Evolutionary conservation across 805 yeast species (phyloP).

Genomic region (Yamadazyma takamatsuzukensis): DNA sequence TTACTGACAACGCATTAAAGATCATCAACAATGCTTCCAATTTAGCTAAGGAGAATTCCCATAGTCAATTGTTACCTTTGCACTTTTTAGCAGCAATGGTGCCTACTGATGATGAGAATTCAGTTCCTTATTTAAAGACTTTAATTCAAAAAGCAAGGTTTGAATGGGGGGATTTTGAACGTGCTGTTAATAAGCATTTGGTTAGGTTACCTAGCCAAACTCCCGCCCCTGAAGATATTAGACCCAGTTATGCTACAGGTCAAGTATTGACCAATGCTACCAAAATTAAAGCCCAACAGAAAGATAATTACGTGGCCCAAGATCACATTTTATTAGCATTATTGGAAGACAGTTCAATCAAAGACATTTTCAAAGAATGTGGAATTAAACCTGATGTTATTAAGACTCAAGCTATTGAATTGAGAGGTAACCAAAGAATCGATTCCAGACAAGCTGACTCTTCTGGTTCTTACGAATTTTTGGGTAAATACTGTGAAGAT

Average conservation of each 20-base stretch:
- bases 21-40: conserved; percentile 76
- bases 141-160: conserved; percentile 81
- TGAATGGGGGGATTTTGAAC: conserved; percentile 78
- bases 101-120: conserved; percentile 49
- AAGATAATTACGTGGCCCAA: conserved; percentile 89
- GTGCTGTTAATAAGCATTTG: conserved; percentile 74
- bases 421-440: conserved; percentile 88
- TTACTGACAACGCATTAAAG: conserved; percentile 89
- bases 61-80: conserved; percentile 80
- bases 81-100: conserved; percentile 92
- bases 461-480: conserved; percentile 75
- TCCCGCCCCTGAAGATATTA: conserved; percentile 83
- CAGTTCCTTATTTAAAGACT: conserved; percentile 65
- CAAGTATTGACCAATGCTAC: conserved; percentile 70
- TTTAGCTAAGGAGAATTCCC: conserved; percentile 79
- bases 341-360: conserved; percentile 70
- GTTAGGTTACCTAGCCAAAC: conserved; percentile 83
- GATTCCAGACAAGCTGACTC: conserved; percentile 95
- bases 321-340: conserved; percentile 88
- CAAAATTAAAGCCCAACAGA: conserved; percentile 79
- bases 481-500: conserved; percentile 87
- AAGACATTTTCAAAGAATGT: conserved; percentile 68
- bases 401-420: conserved; percentile 69
- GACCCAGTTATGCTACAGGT: conserved; percentile 73
- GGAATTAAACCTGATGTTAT: conserved; percentile 65